Percentiles rank a stretch among this genome's conserved stretches.
Evolutionary conservation across 257 asterid species (phyloP).

Genomic region (Gynochthodes officinalis): DNA sequence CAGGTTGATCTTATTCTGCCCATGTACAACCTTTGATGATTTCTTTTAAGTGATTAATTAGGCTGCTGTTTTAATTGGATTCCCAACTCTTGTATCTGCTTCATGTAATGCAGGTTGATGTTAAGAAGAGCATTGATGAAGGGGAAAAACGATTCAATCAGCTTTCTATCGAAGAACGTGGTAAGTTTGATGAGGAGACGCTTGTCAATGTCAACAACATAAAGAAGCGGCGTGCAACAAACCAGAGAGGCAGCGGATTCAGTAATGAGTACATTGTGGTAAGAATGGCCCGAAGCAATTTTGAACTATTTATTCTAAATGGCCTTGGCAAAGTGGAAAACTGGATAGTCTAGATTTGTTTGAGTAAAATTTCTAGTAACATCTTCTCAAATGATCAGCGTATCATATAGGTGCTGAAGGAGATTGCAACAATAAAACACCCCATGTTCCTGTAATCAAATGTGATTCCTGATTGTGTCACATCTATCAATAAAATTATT

Average conservation of each 20-base stretch:
- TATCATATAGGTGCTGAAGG: not conserved
- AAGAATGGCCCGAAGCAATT: conserved; percentile 21
- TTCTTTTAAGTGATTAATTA: not conserved
- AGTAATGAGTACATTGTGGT: conserved; percentile 97
- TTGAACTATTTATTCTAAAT: not conserved
- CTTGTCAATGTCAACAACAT: conserved; percentile 85
- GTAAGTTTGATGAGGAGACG: conserved; percentile 97
- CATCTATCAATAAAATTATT: not conserved
- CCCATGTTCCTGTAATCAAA: not conserved
- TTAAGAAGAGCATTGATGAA: conserved; percentile 64
- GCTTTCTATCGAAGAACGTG: conserved; percentile 92
- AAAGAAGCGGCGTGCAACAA: conserved; percentile 57
- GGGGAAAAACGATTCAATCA: conserved; percentile 81
- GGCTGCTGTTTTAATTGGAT: not conserved
- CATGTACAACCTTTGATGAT: not conserved
- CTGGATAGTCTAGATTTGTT: not conserved
- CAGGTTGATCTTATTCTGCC: not conserved
- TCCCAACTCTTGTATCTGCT: conserved; percentile 7
- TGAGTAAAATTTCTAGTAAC: not conserved
- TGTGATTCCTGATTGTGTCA: not conserved
- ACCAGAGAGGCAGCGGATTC: conserved; percentile 57
- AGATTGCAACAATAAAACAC: not conserved
- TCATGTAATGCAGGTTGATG: conserved; percentile 61
- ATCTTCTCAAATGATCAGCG: not conserved
- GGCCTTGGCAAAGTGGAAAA: not conserved